Base-by-base conservation (phyloP, 176 grass and related monocot species). In the Zoysia japonica region DNA sequence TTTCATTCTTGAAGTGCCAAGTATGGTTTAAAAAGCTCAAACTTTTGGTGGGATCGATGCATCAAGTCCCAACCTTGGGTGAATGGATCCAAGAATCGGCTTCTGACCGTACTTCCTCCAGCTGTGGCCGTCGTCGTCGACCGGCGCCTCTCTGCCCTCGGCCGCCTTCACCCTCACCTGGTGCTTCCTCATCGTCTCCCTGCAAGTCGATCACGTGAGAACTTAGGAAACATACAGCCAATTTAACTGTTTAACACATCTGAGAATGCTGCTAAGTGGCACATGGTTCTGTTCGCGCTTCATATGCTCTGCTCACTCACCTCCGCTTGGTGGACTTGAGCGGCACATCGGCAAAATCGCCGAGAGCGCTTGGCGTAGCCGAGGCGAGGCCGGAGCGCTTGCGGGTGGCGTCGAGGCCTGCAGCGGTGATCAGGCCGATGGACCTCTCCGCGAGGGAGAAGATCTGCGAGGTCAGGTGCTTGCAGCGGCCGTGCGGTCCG, bases 91-190 rank as follows among this genome's bases (percentile, higher is more conserved):
- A 41, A 90, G 81, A 11, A 96, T 92, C 17, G 86, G 82, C 67
- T 96, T 89, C 78, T 96, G 89, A 1, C 93, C 93, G 39, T 92
- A 96, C 54, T 96, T 28, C 28, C 28, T 28, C 28, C 28, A 28
- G 28, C 28, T 28, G 28, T 28, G 28, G 28, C 28, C 28, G 41
- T 89, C 93, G 61, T 96, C 93, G 2, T 96, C 87, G 0, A 86
- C 43, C 3, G 50, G 75, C 16, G n/a, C 65, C 8, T 86, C 92
- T 2, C 68, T 52, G 65, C 67, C 85, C 5, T 15, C 85, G 12
- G 17, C 49, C 3, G 85, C 69, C 47, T 38, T 80, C 75, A 94
- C 72, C 61, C 72, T 87, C 45, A 94, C 53, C 54, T 88, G 85
- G 39, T 41, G 74, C 60, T 47, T 88, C 71, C 5, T 44, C 74